Evolutionary conservation across 345 rosid genomes (phyloP), one percentile per base, ranked within the genome.

Genomic region (Arabidopsis thaliana): DNA sequence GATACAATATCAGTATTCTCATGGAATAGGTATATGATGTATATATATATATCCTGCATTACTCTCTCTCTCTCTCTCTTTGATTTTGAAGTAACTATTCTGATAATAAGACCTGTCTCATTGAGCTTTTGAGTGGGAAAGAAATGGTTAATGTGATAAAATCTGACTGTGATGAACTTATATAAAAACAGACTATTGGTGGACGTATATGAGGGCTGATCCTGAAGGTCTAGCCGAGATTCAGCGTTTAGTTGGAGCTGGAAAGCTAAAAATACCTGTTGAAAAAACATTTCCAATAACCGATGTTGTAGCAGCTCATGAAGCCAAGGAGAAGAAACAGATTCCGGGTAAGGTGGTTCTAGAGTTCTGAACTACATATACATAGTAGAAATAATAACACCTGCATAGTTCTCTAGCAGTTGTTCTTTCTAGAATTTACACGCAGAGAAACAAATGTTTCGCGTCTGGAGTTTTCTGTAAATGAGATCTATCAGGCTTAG

Each of bases 181-280:
- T 8, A 23, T 24, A 5, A 64, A 23, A 23, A 55, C 67, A 92
- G 97, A 88, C 65, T 95, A 95, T 78, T 86, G 83, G 77, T 95
- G 96, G 92, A 82, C 87, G 3, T 95, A 83, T 76, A 92, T 95
- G 97, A 88, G 97, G 75, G 97, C 95, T 13, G 99, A 92, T 82
- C 74, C 88, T 7, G 99, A 95, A 80, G 97, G 97, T 66, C 79
- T 92, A 55, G 82, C 76, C 4, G 93, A 84, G 87, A 90, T 95
- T 73, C 87, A 84, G 38, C 73, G 85, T 49, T 84, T 95, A 44
- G 84, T 84, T 57, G 99, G 89, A 83, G 83, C 83, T 3, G 91
- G 91, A 67, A 92, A 86, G 85, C 80, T 95, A 74, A 86, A 79
- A 76, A 84, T 90, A 69, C 99, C 97, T 0, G 86, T 95, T 13